These are phyloP conservation scores for Calonectria naviculata DNA, from an alignment of 2,329 filamentous ascomycete genomes.

Conservation along the genomic window DNA sequence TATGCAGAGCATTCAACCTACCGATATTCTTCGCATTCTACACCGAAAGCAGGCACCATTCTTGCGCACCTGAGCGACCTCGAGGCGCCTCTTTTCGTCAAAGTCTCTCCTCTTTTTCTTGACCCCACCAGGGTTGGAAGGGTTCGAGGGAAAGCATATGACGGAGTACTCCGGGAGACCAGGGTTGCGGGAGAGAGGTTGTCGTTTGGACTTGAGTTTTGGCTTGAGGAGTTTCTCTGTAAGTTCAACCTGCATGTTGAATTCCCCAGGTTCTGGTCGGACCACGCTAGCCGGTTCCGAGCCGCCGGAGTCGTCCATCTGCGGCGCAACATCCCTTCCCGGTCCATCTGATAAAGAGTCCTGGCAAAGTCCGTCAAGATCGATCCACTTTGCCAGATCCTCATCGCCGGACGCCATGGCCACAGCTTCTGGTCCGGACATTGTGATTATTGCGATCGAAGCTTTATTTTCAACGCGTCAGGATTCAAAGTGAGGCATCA, in stretches of 20 bases:
- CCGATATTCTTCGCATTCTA: slow-evolving; percentile 40
- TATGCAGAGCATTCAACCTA: slow-evolving; percentile 18
- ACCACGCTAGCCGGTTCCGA: slow-evolving; percentile 16
- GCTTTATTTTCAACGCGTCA: slow-evolving; percentile 9
- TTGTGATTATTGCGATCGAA: neutral
- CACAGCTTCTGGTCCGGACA: neutral
- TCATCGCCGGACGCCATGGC: slow-evolving; percentile 13
- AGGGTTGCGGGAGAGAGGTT: slow-evolving; percentile 14
- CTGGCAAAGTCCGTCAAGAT: slow-evolving; percentile 36
- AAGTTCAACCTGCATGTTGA: neutral
- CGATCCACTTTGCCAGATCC: slow-evolving; percentile 37
- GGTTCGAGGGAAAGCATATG: slow-evolving; percentile 43
- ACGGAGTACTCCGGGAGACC: slow-evolving; percentile 35
- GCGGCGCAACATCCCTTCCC: slow-evolving; percentile 20
- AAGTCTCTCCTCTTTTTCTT: slow-evolving; percentile 43
- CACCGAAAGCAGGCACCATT: slow-evolving; percentile 41
- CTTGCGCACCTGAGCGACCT: slow-evolving; percentile 41
- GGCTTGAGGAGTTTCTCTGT: slow-evolving; percentile 5
- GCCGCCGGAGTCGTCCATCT: slow-evolving; percentile 20
- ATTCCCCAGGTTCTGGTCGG: neutral
- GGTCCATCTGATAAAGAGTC: slow-evolving; percentile 27
- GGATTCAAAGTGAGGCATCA: neutral
- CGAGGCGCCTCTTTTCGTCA: slow-evolving; percentile 37
- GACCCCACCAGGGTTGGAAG: slow-evolving; percentile 36
- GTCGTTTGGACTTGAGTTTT: slow-evolving; percentile 9